Evolutionary conservation across 208 protist species (phyloP).

Genomic region (Plasmodiophora brassicae): DNA sequence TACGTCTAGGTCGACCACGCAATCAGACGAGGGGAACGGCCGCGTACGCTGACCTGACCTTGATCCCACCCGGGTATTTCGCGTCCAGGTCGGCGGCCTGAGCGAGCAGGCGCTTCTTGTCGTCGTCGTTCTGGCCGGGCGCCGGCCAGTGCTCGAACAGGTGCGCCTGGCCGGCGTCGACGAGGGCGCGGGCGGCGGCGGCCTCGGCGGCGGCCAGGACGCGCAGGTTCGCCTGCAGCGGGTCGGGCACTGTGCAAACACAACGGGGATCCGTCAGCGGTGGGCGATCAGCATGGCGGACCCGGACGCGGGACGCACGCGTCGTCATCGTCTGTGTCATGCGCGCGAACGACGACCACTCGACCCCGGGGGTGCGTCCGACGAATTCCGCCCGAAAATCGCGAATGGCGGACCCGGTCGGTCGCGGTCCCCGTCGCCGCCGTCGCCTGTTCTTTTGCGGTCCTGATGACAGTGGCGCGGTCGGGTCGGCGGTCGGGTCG

Average conservation of each 20-base stretch:
- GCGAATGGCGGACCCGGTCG: no score
- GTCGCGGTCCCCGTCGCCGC: no score
- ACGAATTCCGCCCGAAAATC: no score
- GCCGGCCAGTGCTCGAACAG: conserved; percentile 36
- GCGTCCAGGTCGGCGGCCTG: background rate
- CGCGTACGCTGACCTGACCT: background rate
- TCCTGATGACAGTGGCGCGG: no score
- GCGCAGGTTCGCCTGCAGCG: background rate
- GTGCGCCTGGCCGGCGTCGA: conserved; percentile 36
- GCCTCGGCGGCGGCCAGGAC: conserved; percentile 6
- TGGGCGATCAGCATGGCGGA: no score
- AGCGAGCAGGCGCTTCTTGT: background rate
- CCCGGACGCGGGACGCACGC: no score
- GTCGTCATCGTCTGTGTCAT: no score
- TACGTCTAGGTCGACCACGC: conserved; percentile 67
- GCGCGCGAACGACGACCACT: no score
- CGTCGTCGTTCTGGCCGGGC: background rate
- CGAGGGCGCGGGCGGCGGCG: background rate
- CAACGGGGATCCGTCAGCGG: no score
- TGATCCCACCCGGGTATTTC: conserved; percentile 13
- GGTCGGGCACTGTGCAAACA: background rate
- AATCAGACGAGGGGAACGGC: background rate
- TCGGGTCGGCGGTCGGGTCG: no score
- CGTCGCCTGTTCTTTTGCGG: no score
- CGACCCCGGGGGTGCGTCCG: no score